Base-by-base conservation (phyloP, 1,284 basidiomycete genomes). In the Ustilago xerochloae region DNA sequence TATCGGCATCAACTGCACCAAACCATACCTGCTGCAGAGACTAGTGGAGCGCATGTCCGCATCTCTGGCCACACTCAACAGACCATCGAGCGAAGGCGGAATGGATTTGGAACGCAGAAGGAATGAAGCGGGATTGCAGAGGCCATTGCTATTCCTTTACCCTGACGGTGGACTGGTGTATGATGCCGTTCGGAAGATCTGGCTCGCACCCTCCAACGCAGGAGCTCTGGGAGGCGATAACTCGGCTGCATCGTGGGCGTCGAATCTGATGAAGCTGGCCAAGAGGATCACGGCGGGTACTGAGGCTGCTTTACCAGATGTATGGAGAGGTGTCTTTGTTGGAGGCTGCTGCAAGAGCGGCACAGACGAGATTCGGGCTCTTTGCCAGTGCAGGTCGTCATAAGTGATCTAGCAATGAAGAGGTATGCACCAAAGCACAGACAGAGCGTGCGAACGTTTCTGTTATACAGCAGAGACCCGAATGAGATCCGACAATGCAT, bases 1-100 rank as follows among this genome's bases (percentile, higher is more conserved):
- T 6, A 50, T 81, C 26, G 80, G 80, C 24, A 78, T 81, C 64
- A 81, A 81, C 57, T 81, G 80, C 63, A 81, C 80, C 30, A 81
- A 81, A 59, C 72, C 77, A 0, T 68, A 75, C 43, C 59, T 73
- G 28, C 47, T 81, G 9, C 46, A 50, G 13, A 63, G 47, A 55
- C 61, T 81, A 16, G 63, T 65, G 15, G 49, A 72, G 32, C 56
- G 60, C 10, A 71, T 79, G 65, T 73, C 71, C n/a, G 18, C 43
- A 2, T 65, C 64, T 24, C 63, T 75, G 15, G 38, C 30, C 22
- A 55, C 47, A 16, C 68, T 69, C 60, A 60, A 77, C 32, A 26
- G 29, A 26, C 38, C 63, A 0, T 26, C 53, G 8, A 50, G 39
- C 48, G 33, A 63, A 39, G 63, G 63, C 3, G 67, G 64, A 3